Percentiles rank a stretch among this genome's conserved stretches.
Evolutionary conservation across 2,329 filamentous ascomycete species (phyloP).

Genomic region (Keithomyces neogunnii): DNA sequence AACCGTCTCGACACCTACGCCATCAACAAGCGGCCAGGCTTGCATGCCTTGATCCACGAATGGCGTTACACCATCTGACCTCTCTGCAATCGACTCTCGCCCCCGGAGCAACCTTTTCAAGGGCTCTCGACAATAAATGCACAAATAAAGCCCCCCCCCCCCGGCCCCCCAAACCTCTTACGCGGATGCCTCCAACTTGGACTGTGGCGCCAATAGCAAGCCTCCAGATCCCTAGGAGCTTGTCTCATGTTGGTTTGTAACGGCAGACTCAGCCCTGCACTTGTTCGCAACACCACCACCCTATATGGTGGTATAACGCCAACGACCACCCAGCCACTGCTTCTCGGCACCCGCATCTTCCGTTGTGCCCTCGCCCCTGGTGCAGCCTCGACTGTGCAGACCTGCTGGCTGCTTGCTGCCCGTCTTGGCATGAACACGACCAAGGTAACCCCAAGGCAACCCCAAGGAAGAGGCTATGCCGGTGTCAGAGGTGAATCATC

Average conservation of each 20-base stretch:
- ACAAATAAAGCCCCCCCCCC: too few species aligned
- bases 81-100: conserved; percentile 1
- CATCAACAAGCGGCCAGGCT: not conserved
- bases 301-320: not conserved
- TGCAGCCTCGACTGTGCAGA: too few species aligned
- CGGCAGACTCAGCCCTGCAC: too few species aligned
- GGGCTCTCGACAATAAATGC: too few species aligned
- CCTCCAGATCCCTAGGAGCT: not conserved
- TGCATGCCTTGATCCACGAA: not conserved
- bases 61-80: conserved; percentile 1
- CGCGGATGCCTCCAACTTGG: not conserved
- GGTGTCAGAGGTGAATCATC: conserved; percentile 3
- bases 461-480: not conserved
- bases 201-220: not conserved
- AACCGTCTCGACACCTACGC: not conserved
- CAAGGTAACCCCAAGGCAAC: not conserved
- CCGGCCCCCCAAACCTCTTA: too few species aligned
- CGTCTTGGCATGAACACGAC: not conserved
- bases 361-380: not conserved
- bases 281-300: not conserved
- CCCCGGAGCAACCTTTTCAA: not conserved
- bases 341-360: not conserved
- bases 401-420: too few species aligned
- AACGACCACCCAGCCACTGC: not conserved
- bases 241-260: not conserved